Evolutionary conservation across 441 rosid species (phyloP).

Genomic region (Brassica hybrid): DNA sequence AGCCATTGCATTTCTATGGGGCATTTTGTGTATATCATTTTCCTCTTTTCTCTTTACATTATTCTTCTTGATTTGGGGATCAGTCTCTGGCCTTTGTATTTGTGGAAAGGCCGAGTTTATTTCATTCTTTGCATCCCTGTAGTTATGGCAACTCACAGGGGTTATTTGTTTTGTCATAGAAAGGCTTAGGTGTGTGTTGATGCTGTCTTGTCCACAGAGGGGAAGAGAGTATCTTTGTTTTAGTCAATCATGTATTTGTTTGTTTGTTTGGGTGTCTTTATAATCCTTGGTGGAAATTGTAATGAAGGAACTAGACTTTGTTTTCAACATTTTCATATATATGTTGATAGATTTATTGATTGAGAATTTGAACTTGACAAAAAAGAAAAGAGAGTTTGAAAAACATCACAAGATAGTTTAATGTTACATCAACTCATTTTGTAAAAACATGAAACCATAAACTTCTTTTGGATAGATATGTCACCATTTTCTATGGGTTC

Average conservation of each 20-base stretch:
- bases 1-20: conserved; percentile 33
- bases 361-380: background rate
- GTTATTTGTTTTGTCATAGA: conserved; percentile 40
- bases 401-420: conserved; percentile 3
- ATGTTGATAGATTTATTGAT: background rate
- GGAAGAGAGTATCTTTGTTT: conserved; percentile 31
- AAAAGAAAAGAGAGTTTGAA: too few relatives aligned
- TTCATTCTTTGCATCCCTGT: conserved; percentile 47
- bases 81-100: conserved; percentile 41
- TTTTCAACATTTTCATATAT: conserved; percentile 20
- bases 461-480: conserved; percentile 7
- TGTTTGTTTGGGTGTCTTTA: conserved; percentile 21
- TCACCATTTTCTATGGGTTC: background rate
- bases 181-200: conserved; percentile 39
- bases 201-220: conserved; percentile 43
- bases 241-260: conserved; percentile 27
- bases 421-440: background rate
- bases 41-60: conserved; percentile 3
- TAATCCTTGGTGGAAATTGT: conserved; percentile 27
- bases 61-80: conserved; percentile 39
- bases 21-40: conserved; percentile 37
- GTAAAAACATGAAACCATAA: background rate
- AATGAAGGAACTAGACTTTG: conserved; percentile 39
- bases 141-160: conserved; percentile 46
- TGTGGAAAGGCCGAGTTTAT: conserved; percentile 28